phyloP scores from a whole-genome alignment of 2,329 filamentous ascomycete species.

The Aureobasidium sp. region DNA sequence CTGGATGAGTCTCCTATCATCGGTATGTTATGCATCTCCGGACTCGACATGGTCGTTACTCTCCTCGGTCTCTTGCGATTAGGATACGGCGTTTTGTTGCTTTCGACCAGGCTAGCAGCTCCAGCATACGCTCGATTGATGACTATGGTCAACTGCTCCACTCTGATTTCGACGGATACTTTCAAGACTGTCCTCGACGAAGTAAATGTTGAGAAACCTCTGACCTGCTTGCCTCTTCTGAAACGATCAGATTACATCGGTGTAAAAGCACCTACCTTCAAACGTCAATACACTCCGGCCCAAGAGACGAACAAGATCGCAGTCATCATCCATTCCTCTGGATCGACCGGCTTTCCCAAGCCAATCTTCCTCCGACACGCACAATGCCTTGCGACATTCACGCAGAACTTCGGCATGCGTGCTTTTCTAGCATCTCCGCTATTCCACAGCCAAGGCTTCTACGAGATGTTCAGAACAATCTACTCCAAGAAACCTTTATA shows the following conservation, averaged over 20 bases:
- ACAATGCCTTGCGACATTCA: slow-evolving; percentile 42
- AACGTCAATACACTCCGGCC: slow-evolving; percentile 16
- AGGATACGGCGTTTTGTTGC: slow-evolving; percentile 46
- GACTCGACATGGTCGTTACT: slow-evolving; percentile 47
- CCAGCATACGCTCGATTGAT: slow-evolving; percentile 43
- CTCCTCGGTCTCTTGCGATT: slow-evolving; percentile 47
- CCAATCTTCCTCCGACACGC: slow-evolving; percentile 52
- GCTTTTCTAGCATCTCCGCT: slow-evolving; percentile 49
- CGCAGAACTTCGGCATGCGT: slow-evolving; percentile 37
- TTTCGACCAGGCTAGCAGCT: slow-evolving; percentile 46
- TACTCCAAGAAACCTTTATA: slow-evolving; percentile 42
- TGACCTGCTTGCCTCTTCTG: slow-evolving; percentile 24
- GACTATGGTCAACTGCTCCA: slow-evolving; percentile 31
- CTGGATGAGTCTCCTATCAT: slow-evolving; percentile 30
- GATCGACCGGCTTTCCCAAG: slow-evolving; percentile 55
- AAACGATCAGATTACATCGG: slow-evolving; percentile 19
- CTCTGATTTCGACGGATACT: slow-evolving; percentile 19
- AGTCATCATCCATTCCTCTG: slow-evolving; percentile 44
- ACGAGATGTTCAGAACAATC: slow-evolving; percentile 46
- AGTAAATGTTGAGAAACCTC: slow-evolving; percentile 20
- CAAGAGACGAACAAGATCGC: slow-evolving; percentile 28
- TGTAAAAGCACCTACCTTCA: slow-evolving; percentile 15
- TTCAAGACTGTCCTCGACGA: slow-evolving; percentile 24
- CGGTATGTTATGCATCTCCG: slow-evolving; percentile 44
- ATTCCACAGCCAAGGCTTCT: slow-evolving; percentile 53